Percentiles rank a stretch among this genome's conserved stretches.
Conservation (phyloP, 2,329 filamentous ascomycete genomes). For the Geosmithia flava region DNA sequence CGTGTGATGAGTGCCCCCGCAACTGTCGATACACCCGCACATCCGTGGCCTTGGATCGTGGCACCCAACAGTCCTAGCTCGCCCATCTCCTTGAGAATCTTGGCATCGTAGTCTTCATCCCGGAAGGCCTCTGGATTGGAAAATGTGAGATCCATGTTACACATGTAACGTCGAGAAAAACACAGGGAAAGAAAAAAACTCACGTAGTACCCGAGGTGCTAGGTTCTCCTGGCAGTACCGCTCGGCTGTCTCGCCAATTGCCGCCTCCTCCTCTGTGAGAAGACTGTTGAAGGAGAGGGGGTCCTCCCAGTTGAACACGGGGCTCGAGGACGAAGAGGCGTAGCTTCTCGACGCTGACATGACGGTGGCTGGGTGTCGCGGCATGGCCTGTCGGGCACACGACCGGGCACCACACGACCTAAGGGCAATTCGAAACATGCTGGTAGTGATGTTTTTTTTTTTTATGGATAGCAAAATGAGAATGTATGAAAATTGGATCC, state of each 20-base stretch:
- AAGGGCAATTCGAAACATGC: constrained; percentile 7
- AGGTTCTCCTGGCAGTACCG: constrained; percentile 88
- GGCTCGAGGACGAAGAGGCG: constrained; percentile 18
- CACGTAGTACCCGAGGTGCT: constrained; percentile 76
- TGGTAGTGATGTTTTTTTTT: neutral
- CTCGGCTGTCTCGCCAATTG: constrained; percentile 82
- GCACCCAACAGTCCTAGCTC: constrained; percentile 80
- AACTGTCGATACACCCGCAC: constrained; percentile 77
- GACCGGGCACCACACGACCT: constrained; percentile 6
- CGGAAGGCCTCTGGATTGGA: constrained; percentile 60
- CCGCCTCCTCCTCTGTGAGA: constrained; percentile 80
- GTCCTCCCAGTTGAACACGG: constrained; percentile 80
- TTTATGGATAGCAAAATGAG: too few relatives aligned
- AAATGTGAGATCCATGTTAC: too few relatives aligned
- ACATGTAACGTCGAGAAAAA: neutral
- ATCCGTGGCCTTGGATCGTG: constrained; percentile 77
- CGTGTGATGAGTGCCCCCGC: constrained; percentile 83
- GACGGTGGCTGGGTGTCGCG: constrained; percentile 5
- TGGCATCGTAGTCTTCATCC: constrained; percentile 74
- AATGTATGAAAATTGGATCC: too few relatives aligned
- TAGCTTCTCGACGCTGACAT: constrained; percentile 12
- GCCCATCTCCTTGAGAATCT: constrained; percentile 85
- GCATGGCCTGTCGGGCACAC: constrained; percentile 5
- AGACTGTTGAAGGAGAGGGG: constrained; percentile 64
- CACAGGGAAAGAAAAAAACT: constrained; percentile 10